phyloP scores from a whole-genome alignment of 2,329 filamentous ascomycete genomes.

The Setomelanomma holmii region DNA sequence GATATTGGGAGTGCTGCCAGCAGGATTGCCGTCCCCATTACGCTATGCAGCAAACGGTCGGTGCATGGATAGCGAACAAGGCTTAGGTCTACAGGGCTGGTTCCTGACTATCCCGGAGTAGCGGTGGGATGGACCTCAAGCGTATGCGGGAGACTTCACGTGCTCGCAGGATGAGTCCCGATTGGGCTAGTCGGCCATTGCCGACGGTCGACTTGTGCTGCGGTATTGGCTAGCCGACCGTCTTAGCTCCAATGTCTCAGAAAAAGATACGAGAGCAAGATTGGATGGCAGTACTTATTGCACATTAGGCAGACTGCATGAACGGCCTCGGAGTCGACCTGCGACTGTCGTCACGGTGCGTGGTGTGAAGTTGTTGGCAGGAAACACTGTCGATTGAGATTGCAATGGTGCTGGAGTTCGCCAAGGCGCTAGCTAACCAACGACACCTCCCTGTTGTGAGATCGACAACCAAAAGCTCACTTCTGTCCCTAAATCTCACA shows the following conservation, averaged over 20 bases:
- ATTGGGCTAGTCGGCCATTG: constrained; percentile 13
- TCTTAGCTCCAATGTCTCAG: not conserved
- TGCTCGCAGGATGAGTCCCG: constrained; percentile 29
- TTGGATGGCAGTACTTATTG: not conserved
- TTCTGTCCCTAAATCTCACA: not conserved
- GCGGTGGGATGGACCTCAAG: constrained; percentile 15
- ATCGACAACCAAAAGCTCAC: not conserved
- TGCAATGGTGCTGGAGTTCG: not conserved
- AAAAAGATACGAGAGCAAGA: not conserved
- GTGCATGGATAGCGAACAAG: constrained; percentile 9
- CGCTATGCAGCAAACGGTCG: constrained; percentile 11
- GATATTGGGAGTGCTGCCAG: constrained; percentile 4
- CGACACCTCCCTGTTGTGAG: too few relatives aligned
- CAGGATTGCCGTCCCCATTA: constrained; percentile 11
- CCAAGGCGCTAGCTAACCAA: too few relatives aligned
- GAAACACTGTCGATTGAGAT: not conserved
- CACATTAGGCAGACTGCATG: not conserved
- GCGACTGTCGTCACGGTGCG: not conserved
- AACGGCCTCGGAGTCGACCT: not conserved
- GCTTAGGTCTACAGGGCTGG: constrained; percentile 16
- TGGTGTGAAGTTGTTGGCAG: not conserved
- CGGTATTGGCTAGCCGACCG: not conserved
- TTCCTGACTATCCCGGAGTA: constrained; percentile 13
- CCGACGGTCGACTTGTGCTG: not conserved
- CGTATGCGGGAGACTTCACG: constrained; percentile 18